phyloP scores from a whole-genome alignment of 768 basidiomycete species.

The Boletales sp. region DNA sequence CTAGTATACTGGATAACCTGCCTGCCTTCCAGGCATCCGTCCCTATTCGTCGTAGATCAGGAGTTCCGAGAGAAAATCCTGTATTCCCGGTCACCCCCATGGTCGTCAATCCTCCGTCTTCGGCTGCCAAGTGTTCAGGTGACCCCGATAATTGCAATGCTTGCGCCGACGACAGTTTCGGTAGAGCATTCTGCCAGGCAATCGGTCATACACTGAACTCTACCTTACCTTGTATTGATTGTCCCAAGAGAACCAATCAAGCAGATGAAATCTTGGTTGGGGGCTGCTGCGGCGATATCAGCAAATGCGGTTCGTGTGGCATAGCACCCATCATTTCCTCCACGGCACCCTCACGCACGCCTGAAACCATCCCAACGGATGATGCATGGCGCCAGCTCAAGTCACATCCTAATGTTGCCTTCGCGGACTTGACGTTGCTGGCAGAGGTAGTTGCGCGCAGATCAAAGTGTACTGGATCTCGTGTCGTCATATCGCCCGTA shows the following conservation, averaged over 20 bases:
- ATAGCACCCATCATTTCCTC: constrained; percentile 29
- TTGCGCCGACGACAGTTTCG: constrained; percentile 82
- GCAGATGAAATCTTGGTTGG: constrained; percentile 24
- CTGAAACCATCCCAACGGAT: constrained; percentile 70
- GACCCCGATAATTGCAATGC: constrained; percentile 84
- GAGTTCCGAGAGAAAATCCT: constrained; percentile 37
- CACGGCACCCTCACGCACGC: constrained; percentile 14
- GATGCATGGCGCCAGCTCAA: constrained; percentile 84
- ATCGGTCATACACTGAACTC: constrained; percentile 59
- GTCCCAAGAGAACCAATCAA: constrained; percentile 40
- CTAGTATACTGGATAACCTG: constrained; percentile 73
- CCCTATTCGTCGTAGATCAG: constrained; percentile 63
- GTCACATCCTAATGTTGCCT: constrained; percentile 83
- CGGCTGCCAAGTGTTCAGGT: constrained; percentile 61
- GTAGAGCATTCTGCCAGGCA: constrained; percentile 82
- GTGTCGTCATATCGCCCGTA: constrained; percentile 55
- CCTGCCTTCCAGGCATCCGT: constrained; percentile 81
- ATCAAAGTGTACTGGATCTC: constrained; percentile 72
- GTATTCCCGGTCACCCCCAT: constrained; percentile 51
- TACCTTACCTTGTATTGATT: constrained; percentile 51
- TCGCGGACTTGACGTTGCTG: constrained; percentile 77
- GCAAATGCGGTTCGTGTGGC: constrained; percentile 28
- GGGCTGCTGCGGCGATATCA: constrained; percentile 38
- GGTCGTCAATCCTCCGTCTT: constrained; percentile 27
- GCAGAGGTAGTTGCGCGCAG: constrained; percentile 87